Base-by-base conservation (phyloP, 495 filamentous ascomycete genomes). In the Xylaria bambusicola region DNA sequence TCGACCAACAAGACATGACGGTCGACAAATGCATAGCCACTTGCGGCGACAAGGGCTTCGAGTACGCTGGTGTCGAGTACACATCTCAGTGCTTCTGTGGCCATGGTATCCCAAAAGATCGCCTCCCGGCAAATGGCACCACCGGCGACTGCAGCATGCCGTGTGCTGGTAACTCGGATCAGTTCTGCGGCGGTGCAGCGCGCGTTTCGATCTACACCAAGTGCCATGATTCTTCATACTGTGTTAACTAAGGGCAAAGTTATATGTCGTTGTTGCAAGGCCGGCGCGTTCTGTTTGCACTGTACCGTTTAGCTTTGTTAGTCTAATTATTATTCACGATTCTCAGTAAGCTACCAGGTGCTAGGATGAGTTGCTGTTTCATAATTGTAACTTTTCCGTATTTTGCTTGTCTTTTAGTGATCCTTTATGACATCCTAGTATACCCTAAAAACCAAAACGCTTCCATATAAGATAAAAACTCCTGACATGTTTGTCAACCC, bases 31-130 rank as follows among this genome's bases (percentile, higher is more conserved):
- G 82, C 64, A 67, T 82, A 21, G 64, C 76, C 42, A 75, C 75
- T 57, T 81, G 78, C 68, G 66, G 60, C 31, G 45, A 33, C 46
- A 27, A 47, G n/a, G 72, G 72, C 56, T 80, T 66, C 63, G 72
- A 20, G 58, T 82, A 76, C 64, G 77, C 76, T 60, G 85, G 84
- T 44, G 68, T 82, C 15, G 80, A 87, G 64, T 86, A 82, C 54
- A 76, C 72, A 41, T 77, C 75, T 24, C 79, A 88, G 67, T 84
- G 82, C 64, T 84, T 77, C 65, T 85, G 82, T 67, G 80, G 77
- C 20, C 76, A 77, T 53, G 44, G 21, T 6, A 57, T 66, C 9
- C 24, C 44, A 13, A 26, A 42, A 7, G 63, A 61, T 27, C 50
- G 57, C 7, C 38, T 56, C 42, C 58, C 58, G 26, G 33, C 21